Base-by-base conservation (phyloP, 495 filamentous ascomycete species). In the Achaetomiella virescens region DNA sequence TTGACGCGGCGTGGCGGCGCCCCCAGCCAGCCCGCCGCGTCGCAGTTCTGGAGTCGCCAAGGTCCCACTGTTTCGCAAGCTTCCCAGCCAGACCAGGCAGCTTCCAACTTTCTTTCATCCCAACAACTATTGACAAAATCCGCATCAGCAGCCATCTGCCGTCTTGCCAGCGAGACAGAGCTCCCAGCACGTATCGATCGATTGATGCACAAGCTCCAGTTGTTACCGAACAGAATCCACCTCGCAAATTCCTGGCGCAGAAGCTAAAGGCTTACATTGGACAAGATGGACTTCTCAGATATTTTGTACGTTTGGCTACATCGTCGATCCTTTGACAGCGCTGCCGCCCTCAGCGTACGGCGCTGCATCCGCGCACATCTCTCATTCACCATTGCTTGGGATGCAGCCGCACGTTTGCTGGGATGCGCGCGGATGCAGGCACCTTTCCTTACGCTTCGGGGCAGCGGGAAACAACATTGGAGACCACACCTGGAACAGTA, bases 201-300 rank as follows among this genome's bases (percentile, higher is more conserved):
- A 31, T 31, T 31, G 27, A 31, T 9, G 27, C 9, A 4, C 27
- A 9, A 4, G 27, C 27, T n/a, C 27, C 5, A 31, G 27, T 31
- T 31, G 4, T 5, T 31, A 31, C n/a, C n/a, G n/a, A n/a, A n/a
- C n/a, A n/a, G n/a, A n/a, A n/a, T n/a, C n/a, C n/a, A n/a, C n/a
- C n/a, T n/a, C n/a, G n/a, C n/a, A n/a, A n/a, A n/a, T n/a, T n/a
- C n/a, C n/a, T n/a, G n/a, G n/a, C n/a, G 31, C 6, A 33, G 31
- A 6, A 33, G 31, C 6, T 33, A 33, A 6, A 33, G 6, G 11
- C 31, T 11, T 33, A 33, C 6, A 6, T 33, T 6, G 18, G 17
- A 17, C 22, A 48, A 38, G 20, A 57, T 68, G 66, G 66, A 68
- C 41, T 64, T 68, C 61, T 66, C 66, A 8, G 61, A 68, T 40